Evolutionary conservation across 2,329 filamentous ascomycete genomes (phyloP).

Genomic region (Alternaria gaisen): DNA sequence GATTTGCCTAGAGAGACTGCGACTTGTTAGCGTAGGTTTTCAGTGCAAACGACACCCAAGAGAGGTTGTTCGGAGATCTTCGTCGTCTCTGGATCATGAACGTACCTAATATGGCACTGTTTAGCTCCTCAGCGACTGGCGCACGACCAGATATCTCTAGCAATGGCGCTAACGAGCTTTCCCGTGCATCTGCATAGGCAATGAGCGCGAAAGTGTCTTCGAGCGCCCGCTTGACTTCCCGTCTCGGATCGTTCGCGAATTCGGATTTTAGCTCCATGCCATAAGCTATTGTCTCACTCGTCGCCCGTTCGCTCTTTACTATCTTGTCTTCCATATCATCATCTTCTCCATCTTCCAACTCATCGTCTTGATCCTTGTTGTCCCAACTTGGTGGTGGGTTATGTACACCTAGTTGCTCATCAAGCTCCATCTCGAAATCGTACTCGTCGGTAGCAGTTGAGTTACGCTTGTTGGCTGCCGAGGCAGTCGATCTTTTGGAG

Average conservation of each 20-base stretch:
- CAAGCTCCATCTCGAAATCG: slow-evolving; percentile 67
- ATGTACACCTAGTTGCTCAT: slow-evolving; percentile 59
- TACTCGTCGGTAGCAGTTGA: slow-evolving; percentile 57
- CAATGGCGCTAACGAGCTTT: slow-evolving; percentile 78
- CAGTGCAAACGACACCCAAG: background rate
- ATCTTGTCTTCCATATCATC: slow-evolving; percentile 42
- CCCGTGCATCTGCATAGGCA: slow-evolving; percentile 82
- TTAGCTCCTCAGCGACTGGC: slow-evolving; percentile 89
- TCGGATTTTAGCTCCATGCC: slow-evolving; percentile 81
- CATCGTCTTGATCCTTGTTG: slow-evolving; percentile 45
- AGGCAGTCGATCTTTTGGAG: slow-evolving; percentile 40
- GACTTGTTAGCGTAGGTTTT: background rate
- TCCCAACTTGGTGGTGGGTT: slow-evolving; percentile 40
- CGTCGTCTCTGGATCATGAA: slow-evolving; percentile 1
- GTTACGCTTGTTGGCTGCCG: slow-evolving; percentile 40
- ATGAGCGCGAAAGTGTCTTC: slow-evolving; percentile 88
- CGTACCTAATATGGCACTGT: slow-evolving; percentile 86
- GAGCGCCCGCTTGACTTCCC: slow-evolving; percentile 76
- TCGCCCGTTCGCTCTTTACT: slow-evolving; percentile 57
- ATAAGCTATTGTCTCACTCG: slow-evolving; percentile 77
- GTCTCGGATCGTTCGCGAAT: slow-evolving; percentile 75
- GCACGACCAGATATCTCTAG: slow-evolving; percentile 78
- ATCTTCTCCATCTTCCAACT: slow-evolving; percentile 50
- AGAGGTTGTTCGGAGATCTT: background rate
- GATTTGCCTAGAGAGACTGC: slow-evolving; percentile 90